Evolutionary conservation across 441 rosid species (phyloP).

Genomic region (Corymbia citriodora): DNA sequence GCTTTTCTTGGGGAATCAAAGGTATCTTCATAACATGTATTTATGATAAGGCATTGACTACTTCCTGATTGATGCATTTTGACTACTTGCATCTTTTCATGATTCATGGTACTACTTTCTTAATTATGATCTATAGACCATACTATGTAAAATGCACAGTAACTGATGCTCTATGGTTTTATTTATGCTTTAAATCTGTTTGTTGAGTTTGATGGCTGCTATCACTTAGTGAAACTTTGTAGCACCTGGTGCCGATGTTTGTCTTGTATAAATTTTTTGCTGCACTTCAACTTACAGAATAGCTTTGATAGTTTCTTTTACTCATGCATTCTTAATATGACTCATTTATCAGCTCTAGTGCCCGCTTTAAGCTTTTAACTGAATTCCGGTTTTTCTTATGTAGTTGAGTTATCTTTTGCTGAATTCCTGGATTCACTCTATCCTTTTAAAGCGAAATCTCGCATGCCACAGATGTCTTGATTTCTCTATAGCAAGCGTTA

Average conservation of each 20-base stretch:
- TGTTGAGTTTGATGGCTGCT: neutral
- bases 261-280: neutral
- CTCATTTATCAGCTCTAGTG: neutral
- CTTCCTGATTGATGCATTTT: neutral
- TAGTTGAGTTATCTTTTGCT: neutral
- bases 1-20: slow-evolving; percentile 86
- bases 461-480: neutral
- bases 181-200: neutral
- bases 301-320: neutral
- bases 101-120: neutral
- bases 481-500: neutral
- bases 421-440: neutral
- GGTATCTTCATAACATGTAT: slow-evolving; percentile 12
- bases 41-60: neutral
- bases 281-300: neutral
- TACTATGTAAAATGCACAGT: neutral
- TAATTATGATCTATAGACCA: neutral
- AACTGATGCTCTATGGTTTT: neutral
- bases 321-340: neutral
- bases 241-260: neutral
- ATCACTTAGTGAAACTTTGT: neutral
- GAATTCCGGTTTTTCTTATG: neutral
- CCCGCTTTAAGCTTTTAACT: neutral
- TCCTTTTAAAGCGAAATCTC: neutral
- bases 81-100: neutral